Evolutionary conservation across 164 flowering plant genomes (phyloP), one percentile per base, ranked within the genome.

Genomic region (Aristolochia contorta): DNA sequence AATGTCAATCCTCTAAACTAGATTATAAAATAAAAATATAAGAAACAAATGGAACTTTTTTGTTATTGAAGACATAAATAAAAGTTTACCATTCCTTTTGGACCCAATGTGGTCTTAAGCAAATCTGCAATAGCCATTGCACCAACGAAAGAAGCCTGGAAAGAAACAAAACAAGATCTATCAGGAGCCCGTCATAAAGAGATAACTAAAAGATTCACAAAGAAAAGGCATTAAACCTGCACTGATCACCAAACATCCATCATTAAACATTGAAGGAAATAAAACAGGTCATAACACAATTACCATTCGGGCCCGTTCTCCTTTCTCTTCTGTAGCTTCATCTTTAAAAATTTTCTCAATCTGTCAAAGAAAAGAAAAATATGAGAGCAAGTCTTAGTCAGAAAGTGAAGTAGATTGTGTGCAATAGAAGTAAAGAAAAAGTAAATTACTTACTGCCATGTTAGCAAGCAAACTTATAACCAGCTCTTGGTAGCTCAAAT

Each of bases 321-420:
- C 99, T 70, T 93, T 93, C 63, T 93, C 97, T 67, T 93, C 97
- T 2, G 89, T 86, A 32, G 99, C 97, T 63, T 93, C 99, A 90
- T 93, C 85, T 79, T 93, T 90, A 52, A 93, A 65, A 37, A 93
- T 76, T 37, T 52, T 85, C 37, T 87, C 89, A 23, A 84, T 60
- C 98, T 86, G 56, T n/a, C 23, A 50, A 53, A 37, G 7, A 3
- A 4, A 37, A 3, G 43, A 10, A 37, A 37, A 6, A 37, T 37
- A 37, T 10, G 12, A 37, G 12, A 3, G 9, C 43, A 37, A 6
- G 7, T 37, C 43, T 10, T 37, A 37, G 12, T 37, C 9, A 37
- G 43, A 4, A 37, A 37, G 43, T 3, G 43, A 37, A 37, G 10
- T 8, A 37, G 43, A 37, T 10, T 37, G 10, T 10, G 9, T 6